A percentile compares a stretch with the other conserved stretches of the same genome.
Evolutionary conservation across 1,284 basidiomycete genomes (phyloP).

Genomic region (Leccinum subrobustum): DNA sequence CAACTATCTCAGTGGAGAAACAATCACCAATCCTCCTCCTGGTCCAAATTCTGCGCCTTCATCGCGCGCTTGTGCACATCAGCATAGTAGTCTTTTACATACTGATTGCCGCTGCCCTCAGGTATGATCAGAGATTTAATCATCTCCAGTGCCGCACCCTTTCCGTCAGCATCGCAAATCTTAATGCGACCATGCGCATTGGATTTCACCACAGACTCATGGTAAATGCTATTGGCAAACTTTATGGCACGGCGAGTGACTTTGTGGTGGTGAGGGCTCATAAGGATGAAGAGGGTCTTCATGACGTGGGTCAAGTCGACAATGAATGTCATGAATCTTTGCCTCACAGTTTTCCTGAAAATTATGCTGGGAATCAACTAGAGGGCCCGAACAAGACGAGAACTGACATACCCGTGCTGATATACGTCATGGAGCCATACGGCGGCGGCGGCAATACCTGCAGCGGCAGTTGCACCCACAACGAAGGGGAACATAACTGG

Average conservation of each 20-base stretch:
- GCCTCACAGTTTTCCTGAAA: background rate
- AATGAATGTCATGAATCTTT: background rate
- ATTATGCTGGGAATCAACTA: background rate
- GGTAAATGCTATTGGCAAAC: background rate
- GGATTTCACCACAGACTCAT: background rate
- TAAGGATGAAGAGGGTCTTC: background rate
- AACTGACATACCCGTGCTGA: background rate
- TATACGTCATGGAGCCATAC: background rate
- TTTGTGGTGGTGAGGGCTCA: background rate
- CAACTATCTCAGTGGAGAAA: background rate
- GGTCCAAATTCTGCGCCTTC: background rate
- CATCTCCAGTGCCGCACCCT: background rate
- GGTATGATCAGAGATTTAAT: background rate
- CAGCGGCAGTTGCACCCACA: background rate
- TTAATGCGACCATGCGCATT: background rate
- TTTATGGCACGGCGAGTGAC: background rate
- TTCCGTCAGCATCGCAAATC: background rate
- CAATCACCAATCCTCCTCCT: background rate
- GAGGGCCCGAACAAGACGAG: background rate
- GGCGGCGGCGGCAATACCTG: background rate
- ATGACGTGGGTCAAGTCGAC: background rate
- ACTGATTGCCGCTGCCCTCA: background rate
- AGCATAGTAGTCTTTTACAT: background rate
- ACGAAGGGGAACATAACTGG: background rate
- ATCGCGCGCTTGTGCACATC: rapidly evolving